These are phyloP conservation scores for Pestalotiopsis sp. DNA, from an alignment of 2,329 filamentous ascomycete genomes.

Conservation along the genomic window DNA sequence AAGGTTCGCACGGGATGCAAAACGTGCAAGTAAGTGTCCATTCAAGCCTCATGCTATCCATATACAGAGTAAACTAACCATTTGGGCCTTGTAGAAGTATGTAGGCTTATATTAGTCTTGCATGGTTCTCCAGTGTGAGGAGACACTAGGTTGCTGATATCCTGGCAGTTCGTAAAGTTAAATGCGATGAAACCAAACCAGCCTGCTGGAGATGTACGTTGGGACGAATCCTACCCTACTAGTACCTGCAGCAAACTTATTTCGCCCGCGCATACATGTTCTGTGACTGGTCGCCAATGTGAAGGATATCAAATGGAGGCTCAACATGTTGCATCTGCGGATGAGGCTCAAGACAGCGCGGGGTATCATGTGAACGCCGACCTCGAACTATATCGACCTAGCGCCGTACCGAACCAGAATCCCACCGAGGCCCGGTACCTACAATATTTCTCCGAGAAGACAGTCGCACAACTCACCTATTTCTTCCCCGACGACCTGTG, in stretches of 20 bases:
- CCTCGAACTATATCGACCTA: background rate
- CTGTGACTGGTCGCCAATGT: background rate
- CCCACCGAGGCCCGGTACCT: background rate
- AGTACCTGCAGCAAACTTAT: background rate
- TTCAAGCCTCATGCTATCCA: background rate
- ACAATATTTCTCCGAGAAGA: background rate
- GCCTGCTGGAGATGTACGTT: background rate
- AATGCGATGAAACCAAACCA: conserved; percentile 6
- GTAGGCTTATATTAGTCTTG: background rate
- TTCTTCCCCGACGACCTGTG: background rate
- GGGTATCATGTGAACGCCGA: background rate
- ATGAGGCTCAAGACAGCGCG: background rate
- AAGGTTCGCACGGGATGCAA: background rate
- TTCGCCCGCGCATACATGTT: background rate
- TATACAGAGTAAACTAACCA: background rate
- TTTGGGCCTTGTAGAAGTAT: background rate
- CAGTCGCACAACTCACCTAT: background rate
- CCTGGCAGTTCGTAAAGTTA: background rate
- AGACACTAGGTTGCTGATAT: background rate
- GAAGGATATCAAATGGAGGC: background rate
- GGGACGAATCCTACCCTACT: background rate
- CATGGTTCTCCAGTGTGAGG: background rate
- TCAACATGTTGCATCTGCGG: background rate
- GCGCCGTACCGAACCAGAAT: background rate
- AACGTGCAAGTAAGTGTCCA: background rate